These are phyloP conservation scores for Reutealis trisperma DNA, from an alignment of 345 rosid genomes.

Conservation along the genomic window DNA sequence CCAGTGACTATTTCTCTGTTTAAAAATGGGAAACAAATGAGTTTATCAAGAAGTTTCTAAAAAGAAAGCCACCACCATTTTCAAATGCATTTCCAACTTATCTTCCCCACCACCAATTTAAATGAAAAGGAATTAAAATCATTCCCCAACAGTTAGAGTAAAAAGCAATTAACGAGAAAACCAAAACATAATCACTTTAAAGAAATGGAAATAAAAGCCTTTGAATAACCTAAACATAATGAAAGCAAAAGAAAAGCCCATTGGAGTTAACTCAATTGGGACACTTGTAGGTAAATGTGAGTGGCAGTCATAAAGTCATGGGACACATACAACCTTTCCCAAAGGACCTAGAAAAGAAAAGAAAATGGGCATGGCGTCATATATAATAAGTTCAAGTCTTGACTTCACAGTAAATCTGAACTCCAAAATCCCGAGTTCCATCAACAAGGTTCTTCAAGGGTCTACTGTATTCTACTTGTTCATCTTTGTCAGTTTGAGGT, in stretches of 20 bases:
- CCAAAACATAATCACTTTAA: neutral
- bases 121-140: neutral
- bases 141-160: neutral
- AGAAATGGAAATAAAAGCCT: neutral
- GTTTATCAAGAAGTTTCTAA: constrained; percentile 7
- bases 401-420: neutral
- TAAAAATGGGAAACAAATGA: constrained; percentile 13
- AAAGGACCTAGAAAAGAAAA: neutral
- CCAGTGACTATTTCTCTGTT: constrained; percentile 98
- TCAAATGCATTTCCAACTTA: constrained; percentile 8
- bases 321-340: neutral
- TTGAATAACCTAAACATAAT: neutral
- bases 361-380: too few relatives aligned
- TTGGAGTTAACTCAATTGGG: neutral
- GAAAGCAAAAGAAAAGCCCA: neutral
- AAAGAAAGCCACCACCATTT: neutral
- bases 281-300: neutral
- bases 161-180: neutral
- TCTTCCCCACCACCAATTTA: constrained; percentile 1
- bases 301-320: neutral
- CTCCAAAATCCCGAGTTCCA: neutral
- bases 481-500: too few relatives aligned
- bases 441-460: too few relatives aligned
- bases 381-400: neutral
- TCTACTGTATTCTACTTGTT: too few relatives aligned